Percentiles rank a stretch among this genome's conserved stretches.
Evolutionary conservation across 73 alveolate genomes (phyloP).

Genomic region (Paramecium pentaurelia): DNA sequence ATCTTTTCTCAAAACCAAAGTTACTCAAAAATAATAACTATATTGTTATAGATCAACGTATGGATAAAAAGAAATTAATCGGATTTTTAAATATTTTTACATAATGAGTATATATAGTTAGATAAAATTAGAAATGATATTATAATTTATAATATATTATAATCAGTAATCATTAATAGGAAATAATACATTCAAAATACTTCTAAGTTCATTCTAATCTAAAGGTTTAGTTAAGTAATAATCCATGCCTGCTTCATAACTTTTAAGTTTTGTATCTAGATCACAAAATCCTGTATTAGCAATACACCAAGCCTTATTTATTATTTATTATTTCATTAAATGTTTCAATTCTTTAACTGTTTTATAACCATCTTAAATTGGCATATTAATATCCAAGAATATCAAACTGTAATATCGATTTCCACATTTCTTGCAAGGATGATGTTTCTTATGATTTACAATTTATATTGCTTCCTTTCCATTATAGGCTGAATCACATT

Average conservation of each 20-base stretch:
- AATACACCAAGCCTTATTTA: neutral
- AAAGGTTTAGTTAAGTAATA: constrained; percentile 20
- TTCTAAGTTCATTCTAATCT: neutral
- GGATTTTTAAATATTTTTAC: too few species aligned
- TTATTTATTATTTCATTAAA: neutral
- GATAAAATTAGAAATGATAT: neutral
- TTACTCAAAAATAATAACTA: too few species aligned
- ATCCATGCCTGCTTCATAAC: constrained; percentile 36
- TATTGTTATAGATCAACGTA: too few species aligned
- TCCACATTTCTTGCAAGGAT: neutral
- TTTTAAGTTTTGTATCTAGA: neutral
- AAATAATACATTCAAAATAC: neutral
- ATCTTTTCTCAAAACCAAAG: too few species aligned
- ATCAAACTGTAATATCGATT: neutral
- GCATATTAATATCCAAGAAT: constrained; percentile 26
- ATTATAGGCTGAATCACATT: constrained; percentile 38
- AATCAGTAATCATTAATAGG: neutral
- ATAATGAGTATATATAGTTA: too few species aligned
- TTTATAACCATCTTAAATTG: neutral
- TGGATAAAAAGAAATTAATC: too few species aligned
- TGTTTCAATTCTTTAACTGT: constrained; percentile 25
- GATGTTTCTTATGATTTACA: neutral
- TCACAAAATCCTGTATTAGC: constrained; percentile 46
- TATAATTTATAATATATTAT: neutral
- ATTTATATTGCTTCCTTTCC: constrained; percentile 19